These are phyloP conservation scores for Fusarium illudens DNA, from an alignment of 2,329 filamentous ascomycete genomes.

Conservation along the genomic window DNA sequence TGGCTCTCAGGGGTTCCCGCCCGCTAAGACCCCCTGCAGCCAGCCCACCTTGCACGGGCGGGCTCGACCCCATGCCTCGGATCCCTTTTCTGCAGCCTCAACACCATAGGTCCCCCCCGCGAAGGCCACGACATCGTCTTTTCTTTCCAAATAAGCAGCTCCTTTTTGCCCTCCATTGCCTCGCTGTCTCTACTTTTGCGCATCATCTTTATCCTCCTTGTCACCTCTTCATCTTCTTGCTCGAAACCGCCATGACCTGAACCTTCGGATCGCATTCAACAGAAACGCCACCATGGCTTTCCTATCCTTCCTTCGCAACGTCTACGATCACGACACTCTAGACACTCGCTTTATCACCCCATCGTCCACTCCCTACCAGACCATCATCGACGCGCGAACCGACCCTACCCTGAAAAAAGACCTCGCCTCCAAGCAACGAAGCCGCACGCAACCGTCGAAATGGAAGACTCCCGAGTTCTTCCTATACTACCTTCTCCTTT, in stretches of 20 bases:
- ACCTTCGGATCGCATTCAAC: slow-evolving; percentile 11
- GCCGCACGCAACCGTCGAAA: slow-evolving; percentile 68
- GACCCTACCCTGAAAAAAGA: slow-evolving; percentile 50
- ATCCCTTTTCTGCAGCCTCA: slow-evolving; percentile 35
- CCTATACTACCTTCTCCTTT: slow-evolving; percentile 77
- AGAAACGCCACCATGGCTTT: slow-evolving; percentile 51
- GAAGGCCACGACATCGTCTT: slow-evolving; percentile 40
- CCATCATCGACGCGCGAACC: slow-evolving; percentile 60
- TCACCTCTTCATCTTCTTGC: background rate
- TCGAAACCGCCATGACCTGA: slow-evolving; percentile 37
- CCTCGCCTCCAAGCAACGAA: slow-evolving; percentile 49
- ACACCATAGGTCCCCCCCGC: slow-evolving; percentile 38
- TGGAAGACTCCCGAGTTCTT: slow-evolving; percentile 91
- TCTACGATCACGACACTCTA: slow-evolving; percentile 72
- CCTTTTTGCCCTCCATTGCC: background rate
- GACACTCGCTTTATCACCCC: slow-evolving; percentile 72
- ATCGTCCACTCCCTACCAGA: slow-evolving; percentile 72
- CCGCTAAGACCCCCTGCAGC: slow-evolving; percentile 30
- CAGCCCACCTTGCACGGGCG: too few species aligned
- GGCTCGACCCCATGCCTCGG: slow-evolving; percentile 25
- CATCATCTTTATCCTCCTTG: slow-evolving; percentile 3
- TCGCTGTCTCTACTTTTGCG: background rate
- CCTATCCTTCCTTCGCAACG: slow-evolving; percentile 55
- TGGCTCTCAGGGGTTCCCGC: slow-evolving; percentile 31
- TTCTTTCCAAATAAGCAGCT: background rate